phyloP scores from a whole-genome alignment of 2,329 filamentous ascomycete genomes.

The Domatiomyces catenatus region DNA sequence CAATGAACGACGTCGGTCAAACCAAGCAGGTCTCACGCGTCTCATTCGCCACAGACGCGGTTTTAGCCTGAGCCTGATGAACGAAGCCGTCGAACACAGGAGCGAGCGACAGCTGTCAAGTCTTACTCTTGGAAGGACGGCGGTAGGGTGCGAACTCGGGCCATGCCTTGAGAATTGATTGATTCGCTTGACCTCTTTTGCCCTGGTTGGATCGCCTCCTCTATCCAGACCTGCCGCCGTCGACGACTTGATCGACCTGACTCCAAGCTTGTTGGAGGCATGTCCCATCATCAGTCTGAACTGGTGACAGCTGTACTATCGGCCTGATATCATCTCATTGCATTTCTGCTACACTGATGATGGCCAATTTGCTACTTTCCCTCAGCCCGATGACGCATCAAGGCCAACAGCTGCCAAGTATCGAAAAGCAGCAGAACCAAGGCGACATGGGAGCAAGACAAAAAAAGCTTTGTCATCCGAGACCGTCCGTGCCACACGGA shows the following conservation, averaged over 20 bases:
- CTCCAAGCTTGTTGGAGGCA: neutral
- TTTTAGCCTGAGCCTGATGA: neutral
- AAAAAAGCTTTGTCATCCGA: neutral
- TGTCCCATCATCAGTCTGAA: neutral
- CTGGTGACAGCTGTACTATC: neutral
- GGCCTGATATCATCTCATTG: neutral
- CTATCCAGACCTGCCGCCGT: neutral
- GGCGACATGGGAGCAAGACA: neutral
- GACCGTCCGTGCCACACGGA: neutral
- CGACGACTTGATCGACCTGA: neutral
- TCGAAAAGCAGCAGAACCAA: neutral
- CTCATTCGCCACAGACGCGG: neutral
- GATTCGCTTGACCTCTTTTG: neutral
- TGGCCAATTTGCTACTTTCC: neutral
- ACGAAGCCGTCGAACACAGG: neutral
- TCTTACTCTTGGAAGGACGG: slow-evolving; percentile 2
- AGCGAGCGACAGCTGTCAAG: neutral
- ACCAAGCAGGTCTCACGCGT: neutral
- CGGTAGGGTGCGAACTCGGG: slow-evolving; percentile 6
- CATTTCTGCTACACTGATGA: neutral
- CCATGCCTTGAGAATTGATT: neutral
- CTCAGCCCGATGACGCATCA: neutral
- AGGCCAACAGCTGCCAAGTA: neutral
- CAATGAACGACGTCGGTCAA: neutral
- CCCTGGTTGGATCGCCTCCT: neutral